Base-by-base conservation (phyloP, 2,329 filamentous ascomycete species). In the Verticillium dahliae region DNA sequence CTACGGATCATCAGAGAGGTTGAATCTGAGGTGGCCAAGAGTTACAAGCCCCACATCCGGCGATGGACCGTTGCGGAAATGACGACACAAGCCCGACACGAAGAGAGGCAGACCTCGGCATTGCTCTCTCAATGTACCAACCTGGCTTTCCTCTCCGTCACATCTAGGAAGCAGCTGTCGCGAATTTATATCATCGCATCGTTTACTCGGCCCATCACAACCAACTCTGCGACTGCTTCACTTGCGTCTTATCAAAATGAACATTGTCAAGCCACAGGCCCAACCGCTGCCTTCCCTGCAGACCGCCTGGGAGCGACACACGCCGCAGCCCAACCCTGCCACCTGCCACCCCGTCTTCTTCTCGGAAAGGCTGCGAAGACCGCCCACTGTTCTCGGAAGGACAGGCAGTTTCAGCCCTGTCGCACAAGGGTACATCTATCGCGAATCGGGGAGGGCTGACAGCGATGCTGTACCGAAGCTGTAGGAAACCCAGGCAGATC, bases 311-410 rank as follows among this genome's bases (percentile, higher is more conserved):
- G 66, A 69, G 54, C 67, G 68, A 27, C 69, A 72, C 61, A 62
- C 60, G 22, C 64, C 69, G 45, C 18, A 5, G 11, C 45, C 45
- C 69, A 81, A 89, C 70, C 77, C 84, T 10, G 85, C 89, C 1
- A 80, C 79, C 45, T 77, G 84, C 33, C 90, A 93, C 66, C 90
- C 90, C 0, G 90, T 91, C 1, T 93, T 93, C 75, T 92, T 92
- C 75, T 90, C 89, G 0, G 78, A 84, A 35, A 80, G 80, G 59
- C 75, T 91, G 58, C 82, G 82, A 62, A 84, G 81, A 67, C 79
- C 82, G 2, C 82, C 85, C 5, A 76, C 80, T 27, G 67, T 62
- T 50, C 62, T 66, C 62, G 69, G 68, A 31, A 60, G 63, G 6
- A 67, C 60, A 13, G 31, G 60, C 14, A 50, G 62, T 6, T 68